These are phyloP conservation scores for Guyanaporus albipodus DNA, from an alignment of 768 basidiomycete species.

Conservation along the genomic window DNA sequence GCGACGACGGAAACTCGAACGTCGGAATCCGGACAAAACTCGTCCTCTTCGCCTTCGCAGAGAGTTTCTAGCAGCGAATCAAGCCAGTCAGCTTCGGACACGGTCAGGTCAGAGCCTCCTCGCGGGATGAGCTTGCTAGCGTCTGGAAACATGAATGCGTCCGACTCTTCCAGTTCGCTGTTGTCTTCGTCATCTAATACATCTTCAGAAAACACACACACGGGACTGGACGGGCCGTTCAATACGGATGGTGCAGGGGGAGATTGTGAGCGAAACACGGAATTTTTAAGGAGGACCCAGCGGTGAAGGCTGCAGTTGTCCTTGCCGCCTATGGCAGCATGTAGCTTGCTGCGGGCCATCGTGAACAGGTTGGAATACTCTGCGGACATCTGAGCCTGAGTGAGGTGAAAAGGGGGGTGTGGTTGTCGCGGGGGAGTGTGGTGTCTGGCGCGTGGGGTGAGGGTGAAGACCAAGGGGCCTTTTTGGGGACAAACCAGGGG, in stretches of 20 bases:
- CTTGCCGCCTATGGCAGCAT: slow-evolving; percentile 54
- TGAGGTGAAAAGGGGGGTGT: slow-evolving; percentile 7
- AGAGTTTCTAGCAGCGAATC: slow-evolving; percentile 76
- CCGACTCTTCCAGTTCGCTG: slow-evolving; percentile 40
- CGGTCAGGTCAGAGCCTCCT: slow-evolving; percentile 31
- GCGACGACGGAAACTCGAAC: slow-evolving; percentile 43
- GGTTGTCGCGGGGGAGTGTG: slow-evolving; percentile 4
- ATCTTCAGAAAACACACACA: slow-evolving; percentile 35
- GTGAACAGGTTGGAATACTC: slow-evolving; percentile 49
- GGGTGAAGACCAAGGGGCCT: too few species aligned
- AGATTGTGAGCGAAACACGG: slow-evolving; percentile 55
- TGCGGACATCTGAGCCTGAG: slow-evolving; percentile 47
- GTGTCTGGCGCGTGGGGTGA: slow-evolving; percentile 19
- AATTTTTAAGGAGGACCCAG: slow-evolving; percentile 88
- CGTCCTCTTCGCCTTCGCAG: slow-evolving; percentile 68
- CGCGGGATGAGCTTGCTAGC: slow-evolving; percentile 51
- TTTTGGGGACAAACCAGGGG: slow-evolving; percentile 18
- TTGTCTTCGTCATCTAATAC: slow-evolving; percentile 49
- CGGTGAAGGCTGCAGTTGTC: slow-evolving; percentile 77
- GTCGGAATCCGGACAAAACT: slow-evolving; percentile 45
- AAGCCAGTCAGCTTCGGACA: slow-evolving; percentile 76
- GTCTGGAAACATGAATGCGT: slow-evolving; percentile 81
- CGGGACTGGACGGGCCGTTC: slow-evolving; percentile 17
- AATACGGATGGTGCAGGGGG: slow-evolving; percentile 31
- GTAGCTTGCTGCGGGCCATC: slow-evolving; percentile 73